Base-by-base conservation (phyloP, 805 yeast genomes). In the Pichia eremophila region DNA sequence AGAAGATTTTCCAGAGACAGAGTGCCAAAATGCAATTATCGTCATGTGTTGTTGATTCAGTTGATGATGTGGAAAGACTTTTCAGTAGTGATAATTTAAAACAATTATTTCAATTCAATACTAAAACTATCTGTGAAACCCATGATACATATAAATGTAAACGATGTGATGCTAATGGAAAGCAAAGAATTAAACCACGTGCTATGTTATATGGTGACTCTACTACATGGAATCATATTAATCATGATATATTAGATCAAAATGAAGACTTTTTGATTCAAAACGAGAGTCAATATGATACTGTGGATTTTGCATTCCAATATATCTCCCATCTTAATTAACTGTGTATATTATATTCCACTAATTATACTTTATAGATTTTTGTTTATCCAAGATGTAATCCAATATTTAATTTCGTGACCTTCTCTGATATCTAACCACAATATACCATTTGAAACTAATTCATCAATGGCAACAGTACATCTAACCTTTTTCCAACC, bases 131-230 rank as follows among this genome's bases (percentile, higher is more conserved):
- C 2, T 89, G 95, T 60, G 96, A 91, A 54, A 93, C 99, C 0
- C 99, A 93, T 58, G 95, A 85, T 51, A 85, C 95, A 1, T 93
- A 79, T 68, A 78, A 83, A 54, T 93, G 99, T 69, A 83, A 81
- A 62, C 70, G 98, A 53, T 93, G 99, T 63, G 54, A 61, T 31
- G 38, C 51, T 3, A 62, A 66, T 14, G 85, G 81, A 0, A 70
- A 69, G 42, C 99, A 93, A 66, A 52, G 66, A 31, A 58, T 70
- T 5, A 81, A 76, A 54, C 75, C 96, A 0, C 78, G 81, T 0
- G 95, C 95, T 0, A 90, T 93, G 96, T 68, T 93, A 34, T 93
- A 93, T 61, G 99, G 99, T 53, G 99, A 93, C 65, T 86, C 98
- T 0, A 93, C 97, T 0, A 82, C 97, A 0, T 91, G 99, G 99